Conservation (phyloP, 176 grass and related monocot species). For the Saccharum officinarum region DNA sequence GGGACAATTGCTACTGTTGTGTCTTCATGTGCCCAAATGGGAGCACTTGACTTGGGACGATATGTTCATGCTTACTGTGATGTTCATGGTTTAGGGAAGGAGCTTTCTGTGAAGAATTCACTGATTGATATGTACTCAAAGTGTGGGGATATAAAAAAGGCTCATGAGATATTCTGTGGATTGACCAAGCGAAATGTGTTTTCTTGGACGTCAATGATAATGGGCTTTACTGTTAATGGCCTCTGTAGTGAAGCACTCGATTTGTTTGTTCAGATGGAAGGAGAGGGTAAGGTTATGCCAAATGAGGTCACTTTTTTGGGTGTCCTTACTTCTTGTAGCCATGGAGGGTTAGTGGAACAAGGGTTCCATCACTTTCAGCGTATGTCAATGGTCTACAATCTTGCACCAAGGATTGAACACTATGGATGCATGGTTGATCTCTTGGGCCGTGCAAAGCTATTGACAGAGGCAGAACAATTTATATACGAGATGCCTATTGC, state of each 20-base stretch:
- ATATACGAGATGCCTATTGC: conserved; percentile 73
- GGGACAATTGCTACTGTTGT: conserved; percentile 76
- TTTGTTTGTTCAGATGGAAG: conserved; percentile 92
- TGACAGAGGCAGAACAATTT: conserved; percentile 58
- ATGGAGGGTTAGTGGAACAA: conserved; percentile 82
- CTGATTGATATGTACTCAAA: conserved; percentile 96
- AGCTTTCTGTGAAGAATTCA: conserved; percentile 69
- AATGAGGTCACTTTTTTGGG: conserved; percentile 88
- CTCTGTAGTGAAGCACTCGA: conserved; percentile 66
- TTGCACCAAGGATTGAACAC: conserved; percentile 69
- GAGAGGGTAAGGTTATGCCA: conserved; percentile 51
- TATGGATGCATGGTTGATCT: conserved; percentile 94
- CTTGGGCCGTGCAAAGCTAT: conserved; percentile 77
- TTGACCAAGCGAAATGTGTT: conserved; percentile 61
- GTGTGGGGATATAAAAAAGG: conserved; percentile 80
- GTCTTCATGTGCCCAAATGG: conserved; percentile 79
- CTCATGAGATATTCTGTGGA: conserved; percentile 65
- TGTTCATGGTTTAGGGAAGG: conserved; percentile 59
- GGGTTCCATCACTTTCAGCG: conserved; percentile 74
- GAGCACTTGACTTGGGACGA: conserved; percentile 66
- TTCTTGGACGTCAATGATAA: conserved; percentile 91
- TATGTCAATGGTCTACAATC: conserved; percentile 65
- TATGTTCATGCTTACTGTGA: conserved; percentile 84
- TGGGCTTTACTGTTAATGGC: conserved; percentile 81
- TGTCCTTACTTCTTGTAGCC: conserved; percentile 82